Percentiles rank a stretch among this genome's conserved stretches.
Evolutionary conservation across 805 yeast species (phyloP).

Genomic region (Ogataea ramenticola): DNA sequence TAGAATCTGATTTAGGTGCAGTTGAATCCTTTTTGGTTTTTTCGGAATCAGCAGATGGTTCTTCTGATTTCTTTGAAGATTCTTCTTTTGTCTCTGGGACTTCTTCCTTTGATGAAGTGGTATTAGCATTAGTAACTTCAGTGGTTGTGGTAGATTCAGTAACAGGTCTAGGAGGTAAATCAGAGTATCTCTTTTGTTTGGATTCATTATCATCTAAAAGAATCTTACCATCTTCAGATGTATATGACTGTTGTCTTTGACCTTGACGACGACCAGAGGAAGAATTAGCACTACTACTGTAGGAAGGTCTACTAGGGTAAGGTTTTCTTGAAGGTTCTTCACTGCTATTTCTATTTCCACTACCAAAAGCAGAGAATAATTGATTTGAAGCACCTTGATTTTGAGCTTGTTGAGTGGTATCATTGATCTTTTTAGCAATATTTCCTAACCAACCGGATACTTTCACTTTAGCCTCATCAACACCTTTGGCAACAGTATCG

Average conservation of each 20-base stretch:
- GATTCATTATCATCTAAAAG: slow-evolving; percentile 16
- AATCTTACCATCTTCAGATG: slow-evolving; percentile 5
- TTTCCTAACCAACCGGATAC: slow-evolving; percentile 76
- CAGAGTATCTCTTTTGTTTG: slow-evolving; percentile 4
- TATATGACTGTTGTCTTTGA: not conserved
- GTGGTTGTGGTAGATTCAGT: slow-evolving; percentile 4
- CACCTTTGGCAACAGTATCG: slow-evolving; percentile 61
- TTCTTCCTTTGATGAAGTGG: not conserved
- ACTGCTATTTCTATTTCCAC: slow-evolving; percentile 2
- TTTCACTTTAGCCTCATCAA: slow-evolving; percentile 73
- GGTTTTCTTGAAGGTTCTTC: not conserved
- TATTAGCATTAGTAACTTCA: slow-evolving; percentile 1
- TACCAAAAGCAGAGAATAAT: slow-evolving; percentile 26
- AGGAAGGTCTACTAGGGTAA: not conserved
- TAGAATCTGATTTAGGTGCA: slow-evolving; percentile 6
- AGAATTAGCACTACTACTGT: too few relatives aligned
- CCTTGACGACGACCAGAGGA: not conserved
- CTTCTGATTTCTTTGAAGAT: not conserved
- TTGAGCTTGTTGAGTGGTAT: not conserved
- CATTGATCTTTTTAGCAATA: slow-evolving; percentile 41
- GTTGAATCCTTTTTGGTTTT: slow-evolving; percentile 1
- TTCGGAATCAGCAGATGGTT: not conserved
- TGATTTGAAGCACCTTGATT: slow-evolving; percentile 5
- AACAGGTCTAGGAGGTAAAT: slow-evolving; percentile 15
- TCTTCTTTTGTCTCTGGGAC: slow-evolving; percentile 1